These are phyloP conservation scores for Cryphonectria nitschkei DNA, from an alignment of 2,329 filamentous ascomycete genomes.

Conservation along the genomic window DNA sequence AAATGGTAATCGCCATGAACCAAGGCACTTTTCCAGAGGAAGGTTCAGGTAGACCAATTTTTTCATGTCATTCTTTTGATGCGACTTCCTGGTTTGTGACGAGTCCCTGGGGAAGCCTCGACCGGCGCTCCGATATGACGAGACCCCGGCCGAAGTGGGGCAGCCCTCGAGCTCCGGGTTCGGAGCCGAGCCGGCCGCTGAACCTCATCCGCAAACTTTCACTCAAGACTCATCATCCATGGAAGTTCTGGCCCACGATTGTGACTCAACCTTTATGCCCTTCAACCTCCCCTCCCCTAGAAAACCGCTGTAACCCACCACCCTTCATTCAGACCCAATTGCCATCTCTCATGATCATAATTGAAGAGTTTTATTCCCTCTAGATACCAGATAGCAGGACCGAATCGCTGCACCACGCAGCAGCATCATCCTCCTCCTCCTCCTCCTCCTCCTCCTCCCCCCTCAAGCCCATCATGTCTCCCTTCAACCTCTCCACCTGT, in stretches of 20 bases:
- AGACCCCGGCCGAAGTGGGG: conserved; percentile 13
- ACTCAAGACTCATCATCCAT: conserved; percentile 4
- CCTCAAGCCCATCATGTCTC: conserved; percentile 49
- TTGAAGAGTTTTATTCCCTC: not conserved
- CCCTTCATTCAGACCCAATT: not conserved
- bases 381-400: not conserved
- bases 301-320: not conserved
- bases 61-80: not conserved
- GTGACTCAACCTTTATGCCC: conserved; percentile 26
- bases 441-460: too few relatives aligned
- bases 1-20: not conserved
- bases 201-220: conserved; percentile 10
- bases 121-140: not conserved
- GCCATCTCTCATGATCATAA: not conserved
- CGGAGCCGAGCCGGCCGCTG: conserved; percentile 22
- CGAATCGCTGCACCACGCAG: not conserved
- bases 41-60: too few relatives aligned
- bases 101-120: not conserved
- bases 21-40: too few relatives aligned
- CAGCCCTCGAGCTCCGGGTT: conserved; percentile 22
- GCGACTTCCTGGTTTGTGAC: not conserved
- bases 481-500: conserved; percentile 75
- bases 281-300: not conserved
- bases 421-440: not conserved
- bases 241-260: not conserved